Evolutionary conservation across 331 rosid genomes (phyloP), one percentile per base, ranked within the genome.

Genomic region (Malus hybrid): DNA sequence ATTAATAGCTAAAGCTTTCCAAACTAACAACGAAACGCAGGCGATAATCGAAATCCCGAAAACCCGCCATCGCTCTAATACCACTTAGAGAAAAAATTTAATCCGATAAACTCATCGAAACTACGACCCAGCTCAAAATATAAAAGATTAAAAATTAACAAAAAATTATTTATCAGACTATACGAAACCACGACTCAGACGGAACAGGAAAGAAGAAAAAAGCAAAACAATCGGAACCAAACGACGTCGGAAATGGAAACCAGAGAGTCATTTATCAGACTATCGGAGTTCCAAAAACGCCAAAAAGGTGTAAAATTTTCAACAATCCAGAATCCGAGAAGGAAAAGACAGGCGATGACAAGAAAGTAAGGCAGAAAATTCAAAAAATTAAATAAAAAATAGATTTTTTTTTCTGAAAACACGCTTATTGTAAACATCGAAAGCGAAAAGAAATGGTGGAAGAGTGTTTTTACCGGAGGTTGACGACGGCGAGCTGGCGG

Each of bases 391-490:
- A 56, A 73, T 14, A 67, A 66, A 54, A 10, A 52, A 2, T 1
- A 46, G 8, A 42, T 42, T 11, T 3, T 44, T 33, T 33, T 39
- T 59, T 56, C 65, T n/a, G 74, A 20, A 75, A 71, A 48, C 67
- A 65, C 18, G 27, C 39, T 28, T 44, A 63, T 63, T 22, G 81
- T 10, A 81, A 80, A 69, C 80, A 77, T 39, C 60, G 73, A 61
- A 60, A 75, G 77, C 55, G 5, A 67, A 67, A 60, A 1, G 62
- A 10, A 66, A 10, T 69, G 55, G 61, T 29, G 67, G 66, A 75
- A 24, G 70, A 24, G 71, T 28, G 33, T 15, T 59, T 56, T 70
- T 27, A 89, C 97, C 94, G 74, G 83, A 52, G 83, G 70, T 56
- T 69, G 78, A 80, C 79, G 82, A 82, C 31, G 70, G 75, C 75